Percentiles rank a stretch among this genome's conserved stretches.
Evolutionary conservation across 2,329 filamentous ascomycete genomes (phyloP).

Genomic region (Trichothecium roseum): DNA sequence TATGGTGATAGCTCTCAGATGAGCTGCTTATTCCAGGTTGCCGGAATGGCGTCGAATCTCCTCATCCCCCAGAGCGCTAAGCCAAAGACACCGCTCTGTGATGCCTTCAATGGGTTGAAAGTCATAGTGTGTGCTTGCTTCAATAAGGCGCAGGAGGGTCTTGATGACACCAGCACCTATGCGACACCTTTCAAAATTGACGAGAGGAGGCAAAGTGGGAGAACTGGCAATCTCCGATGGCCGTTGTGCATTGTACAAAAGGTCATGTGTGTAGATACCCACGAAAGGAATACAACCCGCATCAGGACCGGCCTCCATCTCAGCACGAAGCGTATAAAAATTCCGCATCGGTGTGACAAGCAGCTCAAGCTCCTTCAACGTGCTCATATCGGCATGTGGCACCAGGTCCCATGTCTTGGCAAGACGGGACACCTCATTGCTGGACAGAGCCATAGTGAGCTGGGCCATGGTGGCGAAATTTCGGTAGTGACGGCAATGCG

Average conservation of each 20-base stretch:
- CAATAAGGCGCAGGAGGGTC: slow-evolving; percentile 66
- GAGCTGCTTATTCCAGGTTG: slow-evolving; percentile 28
- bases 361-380: slow-evolving; percentile 57
- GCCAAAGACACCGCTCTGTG: slow-evolving; percentile 76
- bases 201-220: slow-evolving; percentile 54
- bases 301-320: slow-evolving; percentile 64
- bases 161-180: slow-evolving; percentile 69
- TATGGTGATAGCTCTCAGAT: not conserved
- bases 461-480: slow-evolving; percentile 82
- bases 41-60: slow-evolving; percentile 54
- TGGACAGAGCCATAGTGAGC: slow-evolving; percentile 66
- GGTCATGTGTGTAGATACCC: slow-evolving; percentile 72
- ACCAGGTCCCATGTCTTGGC: slow-evolving; percentile 63
- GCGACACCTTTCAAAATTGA: slow-evolving; percentile 78
- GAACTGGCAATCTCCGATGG: slow-evolving; percentile 64
- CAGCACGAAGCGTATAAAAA: slow-evolving; percentile 64
- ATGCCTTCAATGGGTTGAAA: slow-evolving; percentile 69
- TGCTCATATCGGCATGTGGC: slow-evolving; percentile 52
- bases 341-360: slow-evolving; percentile 70
- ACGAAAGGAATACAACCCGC: slow-evolving; percentile 76
- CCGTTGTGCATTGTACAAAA: slow-evolving; percentile 72
- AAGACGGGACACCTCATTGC: slow-evolving; percentile 59
- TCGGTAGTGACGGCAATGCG: slow-evolving; percentile 62
- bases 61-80: slow-evolving; percentile 65
- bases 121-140: slow-evolving; percentile 64